A percentile compares a stretch with the other conserved stretches of the same genome.
Evolutionary conservation across 768 basidiomycete genomes (phyloP).

Genomic region (Nevesoporus exiguus): DNA sequence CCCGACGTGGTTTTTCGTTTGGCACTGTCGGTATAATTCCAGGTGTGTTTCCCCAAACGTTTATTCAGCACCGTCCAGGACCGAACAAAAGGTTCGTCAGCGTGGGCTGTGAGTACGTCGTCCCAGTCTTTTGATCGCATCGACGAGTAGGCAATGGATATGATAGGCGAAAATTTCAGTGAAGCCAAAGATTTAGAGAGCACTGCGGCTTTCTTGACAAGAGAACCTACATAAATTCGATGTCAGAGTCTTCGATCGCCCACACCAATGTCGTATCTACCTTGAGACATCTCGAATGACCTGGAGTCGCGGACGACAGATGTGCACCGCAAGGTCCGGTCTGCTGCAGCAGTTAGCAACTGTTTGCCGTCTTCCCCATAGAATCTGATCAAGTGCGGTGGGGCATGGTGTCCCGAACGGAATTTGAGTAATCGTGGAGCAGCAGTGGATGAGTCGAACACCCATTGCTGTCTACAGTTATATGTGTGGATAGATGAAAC

Average conservation of each 20-base stretch:
- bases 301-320: constrained; percentile 94
- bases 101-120: constrained; percentile 88
- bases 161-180: constrained; percentile 82
- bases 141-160: constrained; percentile 72
- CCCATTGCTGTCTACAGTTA: constrained; percentile 76
- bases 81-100: constrained; percentile 76
- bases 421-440: constrained; percentile 87
- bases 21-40: constrained; percentile 51
- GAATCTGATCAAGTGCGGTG: constrained; percentile 89
- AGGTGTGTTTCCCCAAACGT: constrained; percentile 69
- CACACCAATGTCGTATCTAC: constrained; percentile 34
- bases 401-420: constrained; percentile 87
- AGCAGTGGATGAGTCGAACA: constrained; percentile 88
- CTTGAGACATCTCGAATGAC: constrained; percentile 93
- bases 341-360: constrained; percentile 82
- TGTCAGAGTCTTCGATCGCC: constrained; percentile 1
- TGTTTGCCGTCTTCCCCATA: constrained; percentile 98
- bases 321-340: constrained; percentile 85
- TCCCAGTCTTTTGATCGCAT: constrained; percentile 95
- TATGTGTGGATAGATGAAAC: neutral
- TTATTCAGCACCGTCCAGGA: constrained; percentile 89
- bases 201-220: constrained; percentile 74
- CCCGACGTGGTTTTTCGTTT: constrained; percentile 53
- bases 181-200: constrained; percentile 76
- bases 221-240: constrained; percentile 55